phyloP scores from a whole-genome alignment of 768 basidiomycete species.

The Amanita polypyramis region DNA sequence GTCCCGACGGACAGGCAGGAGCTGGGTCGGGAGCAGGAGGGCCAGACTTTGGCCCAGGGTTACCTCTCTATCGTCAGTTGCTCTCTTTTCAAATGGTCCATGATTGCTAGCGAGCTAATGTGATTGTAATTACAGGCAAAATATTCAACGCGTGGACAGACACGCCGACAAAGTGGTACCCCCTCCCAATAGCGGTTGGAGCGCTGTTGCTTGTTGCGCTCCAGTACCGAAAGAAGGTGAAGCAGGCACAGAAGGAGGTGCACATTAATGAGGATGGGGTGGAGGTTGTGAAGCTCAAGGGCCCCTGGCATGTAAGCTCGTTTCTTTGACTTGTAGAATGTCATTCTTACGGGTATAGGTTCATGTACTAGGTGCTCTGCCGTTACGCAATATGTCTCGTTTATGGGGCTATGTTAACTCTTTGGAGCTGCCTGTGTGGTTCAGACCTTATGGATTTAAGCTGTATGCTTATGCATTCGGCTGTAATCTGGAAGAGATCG shows the following conservation, averaged over 20 bases:
- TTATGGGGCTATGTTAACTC: conserved; percentile 96
- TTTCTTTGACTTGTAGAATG: background rate
- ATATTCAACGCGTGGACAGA: conserved; percentile 71
- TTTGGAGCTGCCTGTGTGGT: conserved; percentile 88
- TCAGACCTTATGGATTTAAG: conserved; percentile 82
- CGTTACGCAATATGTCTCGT: conserved; percentile 90
- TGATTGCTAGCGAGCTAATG: too few species aligned
- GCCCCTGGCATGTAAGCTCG: conserved; percentile 81
- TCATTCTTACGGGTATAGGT: conserved; percentile 39
- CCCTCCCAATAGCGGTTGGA: conserved; percentile 83
- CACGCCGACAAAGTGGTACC: conserved; percentile 93
- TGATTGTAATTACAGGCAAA: conserved; percentile 30
- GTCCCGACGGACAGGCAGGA: conserved; percentile 1
- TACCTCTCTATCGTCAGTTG: conserved; percentile 45
- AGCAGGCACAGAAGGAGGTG: conserved; percentile 46
- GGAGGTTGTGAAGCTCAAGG: conserved; percentile 71
- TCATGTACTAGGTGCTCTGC: conserved; percentile 93
- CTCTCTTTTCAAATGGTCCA: background rate
- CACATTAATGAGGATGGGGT: conserved; percentile 76
- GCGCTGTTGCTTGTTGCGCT: conserved; percentile 77
- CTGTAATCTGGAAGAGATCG: conserved; percentile 89
- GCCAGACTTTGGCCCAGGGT: conserved; percentile 15
- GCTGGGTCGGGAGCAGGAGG: conserved; percentile 14
- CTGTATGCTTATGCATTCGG: conserved; percentile 85
- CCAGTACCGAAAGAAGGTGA: conserved; percentile 56